Conservation (phyloP, 345 rosid species). For the Nephelium lappaceum region DNA sequence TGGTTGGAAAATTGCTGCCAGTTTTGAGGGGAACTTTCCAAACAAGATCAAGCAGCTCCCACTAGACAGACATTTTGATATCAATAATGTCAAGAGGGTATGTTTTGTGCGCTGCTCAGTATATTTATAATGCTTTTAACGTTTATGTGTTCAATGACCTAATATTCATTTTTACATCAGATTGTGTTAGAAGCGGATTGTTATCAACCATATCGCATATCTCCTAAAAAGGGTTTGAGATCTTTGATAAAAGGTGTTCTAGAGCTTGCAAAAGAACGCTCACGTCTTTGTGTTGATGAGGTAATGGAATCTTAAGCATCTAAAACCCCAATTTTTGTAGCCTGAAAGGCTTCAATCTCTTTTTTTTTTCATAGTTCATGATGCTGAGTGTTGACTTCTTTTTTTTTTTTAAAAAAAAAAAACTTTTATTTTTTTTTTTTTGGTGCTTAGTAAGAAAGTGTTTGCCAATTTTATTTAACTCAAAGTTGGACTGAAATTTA, state of each 20-base stretch:
- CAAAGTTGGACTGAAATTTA: background rate
- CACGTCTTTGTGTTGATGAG: conserved; percentile 81
- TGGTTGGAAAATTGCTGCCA: conserved; percentile 97
- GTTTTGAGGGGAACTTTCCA: conserved; percentile 98
- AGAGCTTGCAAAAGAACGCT: conserved; percentile 80
- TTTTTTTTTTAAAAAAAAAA: too few species aligned
- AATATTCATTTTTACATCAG: conserved; percentile 32
- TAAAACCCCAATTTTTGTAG: background rate
- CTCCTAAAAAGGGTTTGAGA: conserved; percentile 82
- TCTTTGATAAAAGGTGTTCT: conserved; percentile 75
- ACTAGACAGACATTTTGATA: conserved; percentile 92
- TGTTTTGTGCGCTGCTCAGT: conserved; percentile 4
- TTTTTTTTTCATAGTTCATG: background rate
- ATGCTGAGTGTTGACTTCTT: background rate
- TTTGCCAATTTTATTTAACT: conserved; percentile 8
- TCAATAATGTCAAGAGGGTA: conserved; percentile 16
- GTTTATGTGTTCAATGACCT: conserved; percentile 2
- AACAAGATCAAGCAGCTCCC: conserved; percentile 95
- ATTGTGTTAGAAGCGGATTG: conserved; percentile 85
- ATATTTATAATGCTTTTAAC: conserved; percentile 9
- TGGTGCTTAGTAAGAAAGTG: background rate
- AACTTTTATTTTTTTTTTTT: too few species aligned
- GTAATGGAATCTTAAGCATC: conserved; percentile 32
- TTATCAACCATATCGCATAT: conserved; percentile 84
- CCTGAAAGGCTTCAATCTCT: background rate